phyloP scores from a whole-genome alignment of 2,329 filamentous ascomycete species.

The Cadophora luteo-olivacea region DNA sequence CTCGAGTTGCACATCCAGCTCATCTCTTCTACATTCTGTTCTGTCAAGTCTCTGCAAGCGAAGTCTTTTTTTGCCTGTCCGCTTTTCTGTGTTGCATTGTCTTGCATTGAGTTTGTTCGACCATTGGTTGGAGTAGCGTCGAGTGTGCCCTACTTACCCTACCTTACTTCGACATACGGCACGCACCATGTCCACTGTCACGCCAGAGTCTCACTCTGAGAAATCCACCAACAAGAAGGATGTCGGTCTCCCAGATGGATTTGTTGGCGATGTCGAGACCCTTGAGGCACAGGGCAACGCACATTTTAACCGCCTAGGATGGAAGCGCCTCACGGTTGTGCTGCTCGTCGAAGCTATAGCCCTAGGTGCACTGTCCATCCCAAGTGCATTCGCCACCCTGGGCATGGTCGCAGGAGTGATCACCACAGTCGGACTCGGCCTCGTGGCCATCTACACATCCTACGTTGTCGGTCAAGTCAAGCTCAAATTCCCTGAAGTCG shows the following conservation, averaged over 20 bases:
- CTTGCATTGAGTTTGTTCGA: not conserved
- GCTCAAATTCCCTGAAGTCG: conserved; percentile 38
- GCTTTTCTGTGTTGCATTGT: not conserved
- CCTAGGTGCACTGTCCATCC: conserved; percentile 35
- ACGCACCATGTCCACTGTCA: conserved; percentile 14
- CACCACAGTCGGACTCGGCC: conserved; percentile 34
- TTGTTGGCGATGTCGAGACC: conserved; percentile 28
- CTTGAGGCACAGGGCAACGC: conserved; percentile 32
- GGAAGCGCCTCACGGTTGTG: conserved; percentile 57
- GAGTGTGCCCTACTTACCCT: not conserved
- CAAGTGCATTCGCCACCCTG: conserved; percentile 37
- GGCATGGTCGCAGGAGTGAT: conserved; percentile 41
- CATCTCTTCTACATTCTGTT: not conserved
- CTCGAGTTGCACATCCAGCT: not conserved
- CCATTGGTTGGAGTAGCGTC: not conserved
- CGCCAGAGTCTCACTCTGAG: conserved; percentile 10
- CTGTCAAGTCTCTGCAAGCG: not conserved
- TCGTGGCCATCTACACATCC: conserved; percentile 51
- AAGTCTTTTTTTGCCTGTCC: not conserved
- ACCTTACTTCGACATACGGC: not conserved
- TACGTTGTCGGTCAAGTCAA: conserved; percentile 49
- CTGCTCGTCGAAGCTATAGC: conserved; percentile 54
- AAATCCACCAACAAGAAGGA: conserved; percentile 19
- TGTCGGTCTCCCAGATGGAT: conserved; percentile 10
- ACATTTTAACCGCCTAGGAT: conserved; percentile 46